A percentile compares a stretch with the other conserved stretches of the same genome.
These are phyloP conservation scores for Pontederia paniculata DNA, from an alignment of 176 grass and related monocot species.

Conservation along the genomic window DNA sequence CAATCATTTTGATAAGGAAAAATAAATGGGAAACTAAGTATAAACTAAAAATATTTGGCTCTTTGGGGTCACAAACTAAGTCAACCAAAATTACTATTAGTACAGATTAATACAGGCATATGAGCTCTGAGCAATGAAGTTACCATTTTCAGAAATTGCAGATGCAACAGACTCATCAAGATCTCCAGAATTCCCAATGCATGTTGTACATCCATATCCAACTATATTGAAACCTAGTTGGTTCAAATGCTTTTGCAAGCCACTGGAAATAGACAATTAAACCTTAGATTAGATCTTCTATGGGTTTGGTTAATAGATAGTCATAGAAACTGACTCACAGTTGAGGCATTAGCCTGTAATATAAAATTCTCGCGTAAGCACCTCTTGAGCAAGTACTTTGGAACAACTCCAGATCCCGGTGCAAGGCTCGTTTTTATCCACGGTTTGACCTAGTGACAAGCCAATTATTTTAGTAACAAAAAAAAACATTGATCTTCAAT, in stretches of 20 bases:
- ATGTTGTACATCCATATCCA: slow-evolving; percentile 22
- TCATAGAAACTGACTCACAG: too few relatives aligned
- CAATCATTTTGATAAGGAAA: neutral
- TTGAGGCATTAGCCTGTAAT: too few relatives aligned
- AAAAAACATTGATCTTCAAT: neutral
- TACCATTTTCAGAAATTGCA: slow-evolving; percentile 22
- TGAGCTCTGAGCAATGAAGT: neutral
- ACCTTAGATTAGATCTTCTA: too few relatives aligned
- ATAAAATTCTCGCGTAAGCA: neutral
- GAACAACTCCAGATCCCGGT: slow-evolving; percentile 25
- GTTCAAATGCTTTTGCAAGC: slow-evolving; percentile 14
- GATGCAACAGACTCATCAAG: slow-evolving; percentile 20
- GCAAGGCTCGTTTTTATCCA: slow-evolving; percentile 32
- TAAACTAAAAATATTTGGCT: too few relatives aligned
- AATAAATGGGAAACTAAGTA: neutral
- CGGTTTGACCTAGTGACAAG: slow-evolving; percentile 14
- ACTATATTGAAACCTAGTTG: slow-evolving; percentile 18
- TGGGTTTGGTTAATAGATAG: too few relatives aligned
- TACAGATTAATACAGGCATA: too few relatives aligned
- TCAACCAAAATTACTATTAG: too few relatives aligned
- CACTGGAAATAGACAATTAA: neutral
- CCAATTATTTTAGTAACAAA: neutral
- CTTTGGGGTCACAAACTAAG: neutral
- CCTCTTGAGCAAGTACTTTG: slow-evolving; percentile 24
- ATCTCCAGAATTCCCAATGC: slow-evolving; percentile 22